Conservation (phyloP, 169 alveolate genomes). For the Babesia microti region DNA sequence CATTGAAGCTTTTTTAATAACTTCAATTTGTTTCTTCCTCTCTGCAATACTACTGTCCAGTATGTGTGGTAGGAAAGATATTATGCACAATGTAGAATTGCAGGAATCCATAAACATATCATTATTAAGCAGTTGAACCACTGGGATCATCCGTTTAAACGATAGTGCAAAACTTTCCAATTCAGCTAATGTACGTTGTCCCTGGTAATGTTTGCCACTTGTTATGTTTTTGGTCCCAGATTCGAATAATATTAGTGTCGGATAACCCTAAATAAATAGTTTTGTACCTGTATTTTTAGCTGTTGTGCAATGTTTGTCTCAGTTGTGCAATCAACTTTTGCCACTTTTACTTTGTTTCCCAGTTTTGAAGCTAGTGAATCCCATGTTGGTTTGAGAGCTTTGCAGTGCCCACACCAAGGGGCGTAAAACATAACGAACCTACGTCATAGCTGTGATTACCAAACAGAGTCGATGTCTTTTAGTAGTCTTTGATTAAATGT, state of each 20-base stretch:
- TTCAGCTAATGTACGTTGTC: slow-evolving; percentile 32
- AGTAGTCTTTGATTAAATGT: too few species aligned
- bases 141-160: slow-evolving; percentile 25
- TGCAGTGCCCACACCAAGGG: slow-evolving; percentile 97
- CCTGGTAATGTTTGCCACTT: slow-evolving; percentile 20
- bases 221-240: slow-evolving; percentile 57
- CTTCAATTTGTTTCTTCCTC: slow-evolving; percentile 65
- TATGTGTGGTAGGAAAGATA: slow-evolving; percentile 79
- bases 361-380: slow-evolving; percentile 70
- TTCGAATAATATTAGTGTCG: slow-evolving; percentile 58
- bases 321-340: slow-evolving; percentile 63
- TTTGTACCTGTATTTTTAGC: slow-evolving; percentile 57
- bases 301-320: slow-evolving; percentile 49
- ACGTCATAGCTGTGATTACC: too few species aligned
- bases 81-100: slow-evolving; percentile 65
- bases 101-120: slow-evolving; percentile 57
- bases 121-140: slow-evolving; percentile 39
- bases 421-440: slow-evolving; percentile 82
- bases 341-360: slow-evolving; percentile 65
- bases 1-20: slow-evolving; percentile 59
- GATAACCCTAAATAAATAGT: slow-evolving; percentile 27
- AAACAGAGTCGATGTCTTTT: too few species aligned
- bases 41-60: slow-evolving; percentile 70
- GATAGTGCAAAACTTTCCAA: too few species aligned
- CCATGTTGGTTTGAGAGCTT: slow-evolving; percentile 88